Evolutionary conservation across 2,329 filamentous ascomycete genomes (phyloP), one percentile per base, ranked within the genome.

Genomic region (Talaromyces sp.): DNA sequence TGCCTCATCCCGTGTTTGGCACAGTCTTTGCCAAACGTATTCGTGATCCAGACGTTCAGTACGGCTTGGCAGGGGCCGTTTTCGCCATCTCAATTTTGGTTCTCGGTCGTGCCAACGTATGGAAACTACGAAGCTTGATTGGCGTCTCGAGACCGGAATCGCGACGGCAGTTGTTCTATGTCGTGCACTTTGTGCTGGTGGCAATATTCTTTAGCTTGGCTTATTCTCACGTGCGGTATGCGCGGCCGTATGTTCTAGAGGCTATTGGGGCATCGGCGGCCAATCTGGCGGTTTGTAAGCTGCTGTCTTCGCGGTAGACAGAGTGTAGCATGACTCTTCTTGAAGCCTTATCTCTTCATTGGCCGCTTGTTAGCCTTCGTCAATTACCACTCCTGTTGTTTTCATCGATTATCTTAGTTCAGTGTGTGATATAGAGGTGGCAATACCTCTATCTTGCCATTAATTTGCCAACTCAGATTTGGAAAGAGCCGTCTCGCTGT

Each of bases 181-280:
- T 78, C 35, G 77, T 76, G 1, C 86, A 88, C 72, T 77, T 87
- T 28, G 68, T 75, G 18, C 76, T 86, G 35, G 83, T 84, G 2
- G 75, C 75, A 18, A 60, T 78, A 1, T 69, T 87, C 55, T 75
- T 85, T 44, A 70, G 79, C 31, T 72, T 81, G 1, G 75, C 84
- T 16, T 87, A 79, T 69, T 80, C 79, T 28, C 85, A 87, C 73
- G 84, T 86, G 31, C 70, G 73, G 2, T 82, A 86, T 66, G 81
- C 85, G 39, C 79, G 81, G 56, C 70, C 75, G 14, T 88, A 83
- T 71, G 75, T 87, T 28, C 75, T 80, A 55, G 79, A 86, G 70
- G 75, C 81, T 2, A 70, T 82, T 14, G 72, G 70, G 3, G 73
- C 83, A 44, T 83, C 80, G 66, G 66, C 74, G 4, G 35, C 82